phyloP scores from a whole-genome alignment of 1,284 basidiomycete genomes.

The Microbotryomycetes sp. region DNA sequence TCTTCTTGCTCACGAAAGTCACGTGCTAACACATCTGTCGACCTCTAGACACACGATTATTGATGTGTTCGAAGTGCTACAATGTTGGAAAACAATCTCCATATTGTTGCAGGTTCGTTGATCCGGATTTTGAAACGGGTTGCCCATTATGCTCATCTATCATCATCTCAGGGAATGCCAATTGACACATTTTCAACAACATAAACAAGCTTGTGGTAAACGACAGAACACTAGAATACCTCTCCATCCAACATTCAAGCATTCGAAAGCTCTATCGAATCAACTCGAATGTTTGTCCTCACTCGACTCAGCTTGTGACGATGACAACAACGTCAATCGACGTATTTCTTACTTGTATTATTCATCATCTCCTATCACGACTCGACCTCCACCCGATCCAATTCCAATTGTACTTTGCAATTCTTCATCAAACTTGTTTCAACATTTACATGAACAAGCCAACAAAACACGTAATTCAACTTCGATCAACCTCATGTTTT shows the following conservation, averaged over 20 bases:
- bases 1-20: too few relatives aligned
- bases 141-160: neutral
- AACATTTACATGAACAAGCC: conserved; percentile 1
- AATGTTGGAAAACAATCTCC: neutral
- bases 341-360: conserved; percentile 17
- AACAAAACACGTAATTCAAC: conserved; percentile 8
- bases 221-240: neutral
- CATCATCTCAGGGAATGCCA: conserved; percentile 9
- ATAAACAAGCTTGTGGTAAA: conserved; percentile 12
- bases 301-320: neutral
- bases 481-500: conserved; percentile 24
- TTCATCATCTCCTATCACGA: neutral
- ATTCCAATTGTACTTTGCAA: conserved; percentile 13
- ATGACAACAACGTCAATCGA: neutral
- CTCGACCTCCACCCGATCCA: neutral
- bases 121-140: neutral
- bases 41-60: too few relatives aligned
- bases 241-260: conserved; percentile 8
- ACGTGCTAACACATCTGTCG: too few relatives aligned
- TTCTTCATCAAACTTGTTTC: conserved; percentile 14
- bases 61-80: conserved; percentile 10
- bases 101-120: neutral
- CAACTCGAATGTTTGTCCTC: conserved; percentile 8
- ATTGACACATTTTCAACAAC: conserved; percentile 1
- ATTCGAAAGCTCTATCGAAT: neutral